phyloP scores from a whole-genome alignment of 2,329 filamentous ascomycete genomes.

The Sporothrix pseudoabietina region DNA sequence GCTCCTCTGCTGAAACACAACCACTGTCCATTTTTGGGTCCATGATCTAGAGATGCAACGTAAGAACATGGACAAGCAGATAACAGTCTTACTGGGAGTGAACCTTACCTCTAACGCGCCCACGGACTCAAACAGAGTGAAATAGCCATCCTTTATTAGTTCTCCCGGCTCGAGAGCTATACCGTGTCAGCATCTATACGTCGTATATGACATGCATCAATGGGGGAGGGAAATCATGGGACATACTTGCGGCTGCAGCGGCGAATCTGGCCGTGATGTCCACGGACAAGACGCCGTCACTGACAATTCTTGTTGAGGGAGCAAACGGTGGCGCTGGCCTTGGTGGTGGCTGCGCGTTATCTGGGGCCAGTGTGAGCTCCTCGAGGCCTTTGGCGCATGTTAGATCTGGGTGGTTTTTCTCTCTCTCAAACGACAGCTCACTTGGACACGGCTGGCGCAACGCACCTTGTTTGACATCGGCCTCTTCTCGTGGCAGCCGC shows the following conservation, averaged over 20 bases:
- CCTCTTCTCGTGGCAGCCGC: conserved; percentile 21
- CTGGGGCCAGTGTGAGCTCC: conserved; percentile 46
- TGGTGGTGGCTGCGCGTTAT: not conserved
- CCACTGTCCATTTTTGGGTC: conserved; percentile 99
- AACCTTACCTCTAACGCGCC: conserved; percentile 70
- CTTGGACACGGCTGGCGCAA: not conserved
- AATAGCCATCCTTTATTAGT: conserved; percentile 89
- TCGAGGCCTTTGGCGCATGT: conserved; percentile 45
- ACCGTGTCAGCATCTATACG: not conserved
- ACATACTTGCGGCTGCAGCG: conserved; percentile 56
- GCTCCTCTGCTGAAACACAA: conserved; percentile 73
- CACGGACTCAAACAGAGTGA: conserved; percentile 93
- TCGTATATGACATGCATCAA: not conserved
- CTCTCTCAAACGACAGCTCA: not conserved
- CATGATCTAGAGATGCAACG: conserved; percentile 71
- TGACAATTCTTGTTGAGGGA: conserved; percentile 41
- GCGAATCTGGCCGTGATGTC: conserved; percentile 63
- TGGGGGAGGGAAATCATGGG: not conserved
- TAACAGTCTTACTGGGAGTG: conserved; percentile 27
- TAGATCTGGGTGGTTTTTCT: not conserved
- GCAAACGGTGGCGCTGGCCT: conserved; percentile 45
- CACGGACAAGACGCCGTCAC: conserved; percentile 55
- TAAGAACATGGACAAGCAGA: not conserved
- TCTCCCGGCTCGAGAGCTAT: conserved; percentile 76
- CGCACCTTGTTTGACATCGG: conserved; percentile 19